phyloP scores from a whole-genome alignment of 306 rosid genomes.

The Vicia villosa region DNA sequence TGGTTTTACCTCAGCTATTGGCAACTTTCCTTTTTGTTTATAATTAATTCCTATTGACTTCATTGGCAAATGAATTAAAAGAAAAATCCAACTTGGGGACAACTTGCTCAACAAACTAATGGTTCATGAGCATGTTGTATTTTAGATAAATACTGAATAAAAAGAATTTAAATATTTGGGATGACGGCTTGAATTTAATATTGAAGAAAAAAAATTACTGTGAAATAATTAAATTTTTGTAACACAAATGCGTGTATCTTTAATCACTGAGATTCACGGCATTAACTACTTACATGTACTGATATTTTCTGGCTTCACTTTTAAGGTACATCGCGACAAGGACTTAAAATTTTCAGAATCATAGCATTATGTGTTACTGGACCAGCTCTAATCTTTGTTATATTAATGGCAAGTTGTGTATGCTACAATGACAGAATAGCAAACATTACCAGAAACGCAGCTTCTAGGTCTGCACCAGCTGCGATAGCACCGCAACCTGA shows the following conservation, averaged over 20 bases:
- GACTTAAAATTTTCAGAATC: constrained; percentile 48
- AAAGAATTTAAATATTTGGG: not conserved
- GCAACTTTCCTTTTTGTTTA: constrained; percentile 17
- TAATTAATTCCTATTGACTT: constrained; percentile 22
- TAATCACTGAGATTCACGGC: no score
- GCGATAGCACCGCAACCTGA: constrained; percentile 46
- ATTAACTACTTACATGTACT: not conserved
- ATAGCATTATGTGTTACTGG: constrained; percentile 53
- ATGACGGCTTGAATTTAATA: not conserved
- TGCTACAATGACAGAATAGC: constrained; percentile 45
- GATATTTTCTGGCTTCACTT: constrained; percentile 7
- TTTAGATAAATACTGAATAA: not conserved
- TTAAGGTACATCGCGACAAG: constrained; percentile 42
- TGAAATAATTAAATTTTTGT: not conserved
- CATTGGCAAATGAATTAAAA: not conserved
- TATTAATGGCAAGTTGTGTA: constrained; percentile 52
- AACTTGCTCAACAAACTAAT: constrained; percentile 11
- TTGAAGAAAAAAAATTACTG: not conserved
- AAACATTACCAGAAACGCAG: not conserved
- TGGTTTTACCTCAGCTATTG: constrained; percentile 23
- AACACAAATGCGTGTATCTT: no score
- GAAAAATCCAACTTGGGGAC: not conserved
- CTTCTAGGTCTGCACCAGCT: constrained; percentile 13
- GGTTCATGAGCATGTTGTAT: not conserved
- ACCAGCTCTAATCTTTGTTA: constrained; percentile 47